A percentile compares a stretch with the other conserved stretches of the same genome.
These are phyloP conservation scores for Starmerella vaccinii DNA, from an alignment of 805 yeast genomes.

Conservation along the genomic window DNA sequence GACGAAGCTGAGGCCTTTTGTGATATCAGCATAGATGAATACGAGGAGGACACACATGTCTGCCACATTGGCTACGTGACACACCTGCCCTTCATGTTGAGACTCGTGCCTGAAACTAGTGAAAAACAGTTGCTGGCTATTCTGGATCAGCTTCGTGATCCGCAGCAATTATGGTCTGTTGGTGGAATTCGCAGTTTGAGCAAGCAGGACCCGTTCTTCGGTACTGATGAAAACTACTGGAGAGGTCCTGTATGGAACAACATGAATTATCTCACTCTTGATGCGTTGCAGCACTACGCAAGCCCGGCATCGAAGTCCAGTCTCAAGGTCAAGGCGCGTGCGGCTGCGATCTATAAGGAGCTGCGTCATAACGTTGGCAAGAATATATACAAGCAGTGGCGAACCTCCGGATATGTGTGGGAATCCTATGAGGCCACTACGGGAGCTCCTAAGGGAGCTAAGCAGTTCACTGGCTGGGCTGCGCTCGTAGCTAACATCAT, in stretches of 20 bases:
- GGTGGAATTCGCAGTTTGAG: conserved; percentile 79
- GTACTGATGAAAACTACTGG: conserved; percentile 88
- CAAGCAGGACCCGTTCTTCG: conserved; percentile 51
- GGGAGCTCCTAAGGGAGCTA: conserved; percentile 72
- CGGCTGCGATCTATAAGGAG: conserved; percentile 43
- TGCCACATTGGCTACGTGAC: conserved; percentile 87
- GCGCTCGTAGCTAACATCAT: conserved; percentile 69
- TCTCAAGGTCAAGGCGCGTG: conserved; percentile 31
- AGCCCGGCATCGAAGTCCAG: conserved; percentile 28
- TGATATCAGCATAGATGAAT: conserved; percentile 68
- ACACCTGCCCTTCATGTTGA: conserved; percentile 71
- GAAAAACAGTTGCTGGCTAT: conserved; percentile 42
- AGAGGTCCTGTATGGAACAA: conserved; percentile 89
- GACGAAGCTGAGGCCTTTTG: conserved; percentile 58
- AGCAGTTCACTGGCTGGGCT: conserved; percentile 93
- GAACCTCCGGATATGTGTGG: conserved; percentile 70
- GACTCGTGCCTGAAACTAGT: conserved; percentile 42
- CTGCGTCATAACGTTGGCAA: conserved; percentile 58
- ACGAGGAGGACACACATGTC: conserved; percentile 53
- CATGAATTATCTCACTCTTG: conserved; percentile 73
- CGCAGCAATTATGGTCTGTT: conserved; percentile 62
- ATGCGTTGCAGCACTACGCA: conserved; percentile 52
- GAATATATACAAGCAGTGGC: conserved; percentile 63
- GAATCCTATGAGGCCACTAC: conserved; percentile 76
- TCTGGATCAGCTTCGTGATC: conserved; percentile 52